Base-by-base conservation (phyloP, 192 early-diverging fungal genomes). In the Geranomyces variabilis region DNA sequence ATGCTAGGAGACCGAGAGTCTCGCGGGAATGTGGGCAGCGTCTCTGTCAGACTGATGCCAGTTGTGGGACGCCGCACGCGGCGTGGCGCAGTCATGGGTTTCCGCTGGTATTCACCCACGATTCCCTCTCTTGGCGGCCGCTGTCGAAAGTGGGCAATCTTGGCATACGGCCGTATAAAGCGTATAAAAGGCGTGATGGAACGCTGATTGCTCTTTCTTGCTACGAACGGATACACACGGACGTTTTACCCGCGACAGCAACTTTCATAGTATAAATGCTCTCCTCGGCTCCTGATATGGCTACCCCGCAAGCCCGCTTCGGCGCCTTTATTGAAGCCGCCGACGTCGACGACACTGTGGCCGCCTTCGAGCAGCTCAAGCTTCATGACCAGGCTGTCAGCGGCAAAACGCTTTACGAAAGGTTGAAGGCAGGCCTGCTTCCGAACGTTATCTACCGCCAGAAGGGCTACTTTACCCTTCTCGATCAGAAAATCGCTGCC, bases 361-460 rank as follows among this genome's bases (percentile, higher is more conserved):
- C 58, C 1, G 58, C 56, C 2, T 70, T 70, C 45, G 68, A 57
- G 14, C 29, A 41, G 13, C 26, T 70, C 1, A 34, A 12, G 3
- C 13, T 58, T 1, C 22, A 12, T 58, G 36, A 64, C 43, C 34
- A 43, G 12, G 6, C 33, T 9, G 2, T 34, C 1, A n/a, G 10
- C 33, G 43, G 22, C 14, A 13, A 15, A 12, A 1, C 60, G 4
- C 53, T 71, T 31, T 63, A 49, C 33, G 48, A 48, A 19, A 12
- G 19, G 19, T 22, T 64, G 14, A 30, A 43, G n/a, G 34, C 22
- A 24, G 45, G 31, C 0, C 15, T 66, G 0, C 30, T 67, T 10
- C 66, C 75, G 6, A 28, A 33, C 12, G 10, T 77, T 3, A 41
- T 47, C 31, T 77, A 72, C 49, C 49, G 57, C 1, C 65, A 51